Base-by-base conservation (phyloP, 2,329 filamentous ascomycete species). In the Xylaria sp. region DNA sequence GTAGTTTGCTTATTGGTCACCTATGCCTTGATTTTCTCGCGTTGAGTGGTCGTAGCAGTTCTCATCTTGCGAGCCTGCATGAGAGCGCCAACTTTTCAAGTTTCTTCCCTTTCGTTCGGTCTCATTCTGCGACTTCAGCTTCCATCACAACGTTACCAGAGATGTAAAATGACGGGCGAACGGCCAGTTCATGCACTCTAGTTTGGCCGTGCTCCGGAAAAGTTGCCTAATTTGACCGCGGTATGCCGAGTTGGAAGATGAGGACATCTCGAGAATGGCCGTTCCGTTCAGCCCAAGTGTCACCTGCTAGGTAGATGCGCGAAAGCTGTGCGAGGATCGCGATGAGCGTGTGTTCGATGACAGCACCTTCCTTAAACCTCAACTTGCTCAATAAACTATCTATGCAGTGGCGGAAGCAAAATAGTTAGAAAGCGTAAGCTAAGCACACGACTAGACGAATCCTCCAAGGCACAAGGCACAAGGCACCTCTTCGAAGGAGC, bases 81-180 rank as follows among this genome's bases (percentile, higher is more conserved):
- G 28, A 19, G n/a, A 52, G 23, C 33, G 5, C 17, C 3, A 45
- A 42, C 17, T 62, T 60, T 42, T 42, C 25, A 23, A 1, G 19
- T 19, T 51, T 49, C 21, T 4, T 42, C 37, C 12, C 42, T 59
- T 38, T 23, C 19, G 38, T 35, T 21, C 12, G 12, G 38, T 42
- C 31, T 25, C 25, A 33, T 7, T 17, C 46, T 12, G 28, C 33
- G 45, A 54, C 43, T 25, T 47, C 25, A 21, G n/a, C n/a, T 38
- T 56, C 33, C 23, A 57, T 50, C 53, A 47, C 21, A 46, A 58
- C 45, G 37, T 58, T 52, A 61, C 51, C 21, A 38, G 43, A 54
- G 46, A 52, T 59, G 55, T 25, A 47, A 40, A 9, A 35, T 42
- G 28, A 31, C 49, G 33, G 38, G 42, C 37, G 31, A 28, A 25